Conservation (phyloP, 2,329 filamentous ascomycete species). For the Berkeleyomyces rouxiae region DNA sequence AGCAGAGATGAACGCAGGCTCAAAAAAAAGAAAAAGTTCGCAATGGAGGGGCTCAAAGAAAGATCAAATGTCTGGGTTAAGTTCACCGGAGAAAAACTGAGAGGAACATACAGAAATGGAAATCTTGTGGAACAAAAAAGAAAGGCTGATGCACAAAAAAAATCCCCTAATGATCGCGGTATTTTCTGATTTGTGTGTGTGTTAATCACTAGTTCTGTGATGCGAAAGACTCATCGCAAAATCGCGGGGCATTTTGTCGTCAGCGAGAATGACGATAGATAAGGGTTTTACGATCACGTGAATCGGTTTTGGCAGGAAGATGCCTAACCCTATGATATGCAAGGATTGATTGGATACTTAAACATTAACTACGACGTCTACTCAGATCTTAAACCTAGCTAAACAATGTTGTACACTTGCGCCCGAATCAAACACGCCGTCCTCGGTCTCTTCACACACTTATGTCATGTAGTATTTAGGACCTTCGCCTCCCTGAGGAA, state of each 20-base stretch:
- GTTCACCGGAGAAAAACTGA: no score
- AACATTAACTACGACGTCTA: background rate
- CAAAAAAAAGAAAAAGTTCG: background rate
- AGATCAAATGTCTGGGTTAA: no score
- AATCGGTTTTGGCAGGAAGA: background rate
- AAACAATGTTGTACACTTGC: background rate
- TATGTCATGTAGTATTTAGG: conserved; percentile 57
- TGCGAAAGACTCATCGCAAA: background rate
- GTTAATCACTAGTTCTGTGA: background rate
- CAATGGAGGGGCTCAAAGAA: background rate
- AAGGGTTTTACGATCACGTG: background rate
- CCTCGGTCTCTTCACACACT: background rate
- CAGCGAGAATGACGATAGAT: background rate
- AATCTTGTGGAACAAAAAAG: background rate
- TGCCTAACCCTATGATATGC: background rate
- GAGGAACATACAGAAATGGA: background rate
- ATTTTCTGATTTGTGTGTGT: background rate
- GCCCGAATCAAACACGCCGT: background rate
- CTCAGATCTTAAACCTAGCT: background rate
- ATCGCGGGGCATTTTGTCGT: background rate
- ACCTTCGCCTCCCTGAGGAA: conserved; percentile 76
- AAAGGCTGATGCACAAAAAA: background rate
- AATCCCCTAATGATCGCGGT: background rate
- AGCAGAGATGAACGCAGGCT: no score
- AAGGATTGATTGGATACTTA: background rate